Evolutionary conservation across 441 rosid genomes (phyloP).

Genomic region (Sinapis alba): DNA sequence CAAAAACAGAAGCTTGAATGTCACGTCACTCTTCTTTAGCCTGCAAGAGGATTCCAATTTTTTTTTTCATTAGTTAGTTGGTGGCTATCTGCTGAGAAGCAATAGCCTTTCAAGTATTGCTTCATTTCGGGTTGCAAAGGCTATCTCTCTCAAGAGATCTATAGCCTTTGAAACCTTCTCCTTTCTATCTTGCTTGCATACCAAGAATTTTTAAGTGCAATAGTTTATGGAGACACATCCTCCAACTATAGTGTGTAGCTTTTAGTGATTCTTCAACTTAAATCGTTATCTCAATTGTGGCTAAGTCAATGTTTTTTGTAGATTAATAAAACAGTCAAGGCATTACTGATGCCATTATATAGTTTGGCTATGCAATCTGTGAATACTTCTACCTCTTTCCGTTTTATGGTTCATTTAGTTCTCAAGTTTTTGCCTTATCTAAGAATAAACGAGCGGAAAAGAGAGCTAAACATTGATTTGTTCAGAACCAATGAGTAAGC

Average conservation of each 20-base stretch:
- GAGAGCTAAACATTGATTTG: conserved; percentile 36
- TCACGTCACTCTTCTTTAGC: neutral
- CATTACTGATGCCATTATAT: neutral
- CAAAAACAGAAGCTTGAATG: neutral
- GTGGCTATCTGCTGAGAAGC: neutral
- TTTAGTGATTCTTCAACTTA: neutral
- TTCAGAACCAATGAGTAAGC: conserved; percentile 37
- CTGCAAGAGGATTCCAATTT: neutral
- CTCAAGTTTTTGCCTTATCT: neutral
- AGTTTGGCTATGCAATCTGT: neutral
- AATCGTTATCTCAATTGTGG: neutral
- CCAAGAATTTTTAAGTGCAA: neutral
- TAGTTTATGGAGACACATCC: neutral
- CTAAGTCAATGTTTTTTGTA: neutral
- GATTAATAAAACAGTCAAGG: neutral
- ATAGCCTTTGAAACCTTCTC: neutral
- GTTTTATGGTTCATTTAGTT: neutral
- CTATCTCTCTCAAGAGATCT: neutral
- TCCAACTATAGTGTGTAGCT: too few relatives aligned
- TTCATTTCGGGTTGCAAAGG: neutral
- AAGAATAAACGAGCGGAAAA: conserved; percentile 1
- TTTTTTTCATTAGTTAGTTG: neutral
- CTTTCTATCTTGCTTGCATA: neutral
- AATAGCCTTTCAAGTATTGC: neutral
- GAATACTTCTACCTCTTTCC: neutral